Conservation (phyloP, 371 early-diverging fungal species). For the Saksenaea vasiformis region DNA sequence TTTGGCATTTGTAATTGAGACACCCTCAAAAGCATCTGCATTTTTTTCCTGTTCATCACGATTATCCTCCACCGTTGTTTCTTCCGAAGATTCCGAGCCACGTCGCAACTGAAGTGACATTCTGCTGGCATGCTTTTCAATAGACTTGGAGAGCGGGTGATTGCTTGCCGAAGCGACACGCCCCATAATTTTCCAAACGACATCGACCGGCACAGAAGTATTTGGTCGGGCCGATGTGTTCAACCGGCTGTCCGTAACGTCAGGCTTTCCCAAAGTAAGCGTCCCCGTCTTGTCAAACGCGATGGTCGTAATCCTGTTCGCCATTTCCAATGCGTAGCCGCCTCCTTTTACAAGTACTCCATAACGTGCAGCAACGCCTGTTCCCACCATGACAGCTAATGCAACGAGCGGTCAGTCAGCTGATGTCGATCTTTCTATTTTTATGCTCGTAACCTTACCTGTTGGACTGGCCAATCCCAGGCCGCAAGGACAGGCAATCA, state of each 20-base stretch:
- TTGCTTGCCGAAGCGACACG: constrained; percentile 47
- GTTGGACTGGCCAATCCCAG: constrained; percentile 83
- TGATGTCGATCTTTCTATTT: neutral
- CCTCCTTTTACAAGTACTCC: constrained; percentile 62
- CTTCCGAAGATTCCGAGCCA: neutral
- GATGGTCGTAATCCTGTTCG: constrained; percentile 89
- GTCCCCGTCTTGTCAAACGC: constrained; percentile 94
- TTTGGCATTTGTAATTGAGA: constrained; percentile 52
- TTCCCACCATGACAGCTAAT: constrained; percentile 87
- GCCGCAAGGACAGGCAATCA: constrained; percentile 78
- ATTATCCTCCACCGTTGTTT: constrained; percentile 8
- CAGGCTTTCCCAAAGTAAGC: constrained; percentile 67
- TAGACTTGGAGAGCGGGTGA: constrained; percentile 46
- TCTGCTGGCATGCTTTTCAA: constrained; percentile 35
- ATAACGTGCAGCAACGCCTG: constrained; percentile 78
- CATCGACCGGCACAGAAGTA: constrained; percentile 1
- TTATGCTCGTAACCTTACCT: constrained; percentile 22
- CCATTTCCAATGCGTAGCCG: constrained; percentile 60
- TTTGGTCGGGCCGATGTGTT: constrained; percentile 9
- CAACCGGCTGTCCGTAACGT: constrained; percentile 50
- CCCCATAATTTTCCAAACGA: constrained; percentile 48
- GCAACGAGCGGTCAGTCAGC: neutral
- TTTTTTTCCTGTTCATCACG: constrained; percentile 6
- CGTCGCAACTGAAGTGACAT: neutral
- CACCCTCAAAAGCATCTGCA: constrained; percentile 48